Evolutionary conservation across 73 alveolate genomes (phyloP), one percentile per base, ranked within the genome.

Genomic region (Diophrys sp.): DNA sequence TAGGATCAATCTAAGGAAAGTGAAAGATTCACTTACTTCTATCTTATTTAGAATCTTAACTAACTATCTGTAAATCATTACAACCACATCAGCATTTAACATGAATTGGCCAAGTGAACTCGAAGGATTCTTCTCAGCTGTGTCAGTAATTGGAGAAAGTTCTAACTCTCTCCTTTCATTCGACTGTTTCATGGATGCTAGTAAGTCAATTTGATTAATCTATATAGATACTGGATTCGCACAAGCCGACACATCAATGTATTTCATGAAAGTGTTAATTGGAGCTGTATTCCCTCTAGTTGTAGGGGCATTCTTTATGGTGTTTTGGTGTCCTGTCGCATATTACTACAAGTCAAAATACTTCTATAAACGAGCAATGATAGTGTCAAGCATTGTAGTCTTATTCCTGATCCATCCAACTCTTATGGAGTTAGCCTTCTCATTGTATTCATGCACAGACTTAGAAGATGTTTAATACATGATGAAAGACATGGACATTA

Each of bases 371-470:
- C 74, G 84, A 68, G 56, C 56, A 18, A 68, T 73, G 1, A 56
- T 77, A 1, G 78, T 70, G 0, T 53, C 91, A 1, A 68, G 33
- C 1, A 67, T 82, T 53, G 80, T 74, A 55, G 76, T 82, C 30
- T 71, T 74, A 23, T 82, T 62, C 71, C 29, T 82, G 72, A 57
- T 79, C 5, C 84, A 75, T 28, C 90, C 90, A 44, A 82, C 80
- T 1, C 14, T 82, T 1, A 82, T 78, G 55, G 55, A 72, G 31
- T 32, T 55, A 29, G 74, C 85, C 0, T 75, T 82, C 69, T 32
- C 77, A 0, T 53, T 82, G 75, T 28, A 74, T 66, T 57, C 74
- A 30, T 82, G 90, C 76, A 67, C 31, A 74, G 56, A 31, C 32
- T 62, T 33, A 76, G 80, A 33, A 5, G 85, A 80, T 33, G 86